Evolutionary conservation across 129 eudicot species (phyloP), one percentile per base, ranked within the genome.

Genomic region (Chrysanthemum makinoi): DNA sequence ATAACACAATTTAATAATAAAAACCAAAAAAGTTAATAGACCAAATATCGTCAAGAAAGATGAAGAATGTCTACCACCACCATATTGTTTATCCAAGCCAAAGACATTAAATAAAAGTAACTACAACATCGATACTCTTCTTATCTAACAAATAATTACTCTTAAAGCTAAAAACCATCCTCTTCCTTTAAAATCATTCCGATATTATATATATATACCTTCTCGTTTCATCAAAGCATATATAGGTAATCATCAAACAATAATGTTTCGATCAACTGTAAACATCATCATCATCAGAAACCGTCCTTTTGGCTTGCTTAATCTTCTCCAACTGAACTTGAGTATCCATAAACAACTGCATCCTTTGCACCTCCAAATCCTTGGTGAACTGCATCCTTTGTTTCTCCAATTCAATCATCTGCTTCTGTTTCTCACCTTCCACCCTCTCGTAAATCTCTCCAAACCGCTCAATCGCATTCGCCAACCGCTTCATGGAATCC

Each of bases 301-400:
- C 83, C 0, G 89, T 75, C 30, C 88, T 70, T 72, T 83, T 89
- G 2, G 91, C 88, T 24, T 83, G 88, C 88, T 89, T 92, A 8
- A 87, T 69, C 82, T 89, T 92, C 83, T 92, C 96, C 30, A 92
- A 72, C 82, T 92, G 98, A 30, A 89, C 91, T 72, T 85, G 96
- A 6, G 91, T 92, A 47, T 92, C 96, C 94, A 89, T 90, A 26
- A 92, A 88, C 66, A 89, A 62, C 77, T 85, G 91, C 98, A 92
- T 92, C 81, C 98, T 78, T 69, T 92, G 98, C 20, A 90, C 88
- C 70, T 89, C 96, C 77, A 92, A 73, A 77, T 92, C 98, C 72
- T 85, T 89, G 0, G 96, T 85, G 66, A 93, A 93, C 46, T 89
- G 95, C 98, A 93, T 93, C 82, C 93, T 77, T 74, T 87, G 96